Conservation (phyloP, 768 basidiomycete species). For the Leccinum sublutescens region DNA sequence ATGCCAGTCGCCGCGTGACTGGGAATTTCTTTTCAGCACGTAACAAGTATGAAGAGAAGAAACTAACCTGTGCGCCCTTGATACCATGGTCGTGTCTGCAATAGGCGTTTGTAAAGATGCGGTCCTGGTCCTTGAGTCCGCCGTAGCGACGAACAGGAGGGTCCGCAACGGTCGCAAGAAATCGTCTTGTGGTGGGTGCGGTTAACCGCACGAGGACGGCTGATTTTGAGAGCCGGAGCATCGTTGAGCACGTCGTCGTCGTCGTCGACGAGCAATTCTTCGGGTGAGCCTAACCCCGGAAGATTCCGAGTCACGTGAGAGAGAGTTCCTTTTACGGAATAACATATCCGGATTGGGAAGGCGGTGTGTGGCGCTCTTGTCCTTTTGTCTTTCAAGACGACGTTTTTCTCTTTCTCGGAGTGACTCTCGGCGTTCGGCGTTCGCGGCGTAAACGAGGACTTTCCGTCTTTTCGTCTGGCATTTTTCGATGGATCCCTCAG, state of each 20-base stretch:
- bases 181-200: constrained; percentile 13
- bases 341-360: constrained; percentile 1
- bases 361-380: constrained; percentile 13
- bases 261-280: background rate
- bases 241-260: constrained; percentile 17
- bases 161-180: constrained; percentile 72
- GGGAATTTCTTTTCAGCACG: constrained; percentile 3
- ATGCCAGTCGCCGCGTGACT: constrained; percentile 98
- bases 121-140: constrained; percentile 91
- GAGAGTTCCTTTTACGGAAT: constrained; percentile 30
- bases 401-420: background rate
- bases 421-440: constrained; percentile 1
- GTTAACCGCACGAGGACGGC: constrained; percentile 19
- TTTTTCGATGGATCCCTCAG: constrained; percentile 15
- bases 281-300: constrained; percentile 11
- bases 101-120: constrained; percentile 91
- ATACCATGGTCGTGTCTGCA: constrained; percentile 87
- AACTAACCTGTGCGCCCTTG: constrained; percentile 81
- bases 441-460: constrained; percentile 4
- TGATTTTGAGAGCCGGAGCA: constrained; percentile 31
- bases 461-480: background rate
- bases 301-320: constrained; percentile 21
- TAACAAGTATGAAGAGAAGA: too few species aligned
- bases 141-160: constrained; percentile 91
- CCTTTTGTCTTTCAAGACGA: constrained; percentile 15